phyloP scores from a whole-genome alignment of 139 green algal genomes.

The Dunaliella sp. region DNA sequence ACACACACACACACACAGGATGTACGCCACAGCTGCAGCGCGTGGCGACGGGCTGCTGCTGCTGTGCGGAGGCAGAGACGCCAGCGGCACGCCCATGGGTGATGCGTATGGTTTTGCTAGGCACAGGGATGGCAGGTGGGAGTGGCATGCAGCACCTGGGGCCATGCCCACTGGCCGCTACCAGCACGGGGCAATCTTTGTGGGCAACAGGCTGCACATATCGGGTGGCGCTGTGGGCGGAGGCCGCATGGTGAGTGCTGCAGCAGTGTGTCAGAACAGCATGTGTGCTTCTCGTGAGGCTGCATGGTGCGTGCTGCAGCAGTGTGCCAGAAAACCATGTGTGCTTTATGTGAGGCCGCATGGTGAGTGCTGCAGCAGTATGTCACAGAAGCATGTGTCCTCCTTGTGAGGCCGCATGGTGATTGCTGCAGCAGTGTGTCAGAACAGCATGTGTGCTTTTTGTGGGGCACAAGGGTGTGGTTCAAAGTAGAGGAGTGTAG shows the following conservation, averaged over 20 bases:
- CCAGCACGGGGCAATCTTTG: slow-evolving; percentile 96
- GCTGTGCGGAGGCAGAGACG: slow-evolving; percentile 90
- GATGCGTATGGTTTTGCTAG: slow-evolving; percentile 94
- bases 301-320: no score
- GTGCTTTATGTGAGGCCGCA: no score
- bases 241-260: slow-evolving; percentile 82
- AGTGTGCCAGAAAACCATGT: no score
- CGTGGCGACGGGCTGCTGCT: slow-evolving; percentile 93
- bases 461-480: no score
- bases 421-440: no score
- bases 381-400: no score
- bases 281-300: no score
- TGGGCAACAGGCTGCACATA: slow-evolving; percentile 90
- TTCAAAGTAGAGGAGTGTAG: no score
- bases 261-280: no score
- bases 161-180: slow-evolving; percentile 89
- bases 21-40: slow-evolving; percentile 94
- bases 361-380: no score
- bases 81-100: slow-evolving; percentile 71
- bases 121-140: slow-evolving; percentile 97
- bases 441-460: no score
- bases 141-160: slow-evolving; percentile 96
- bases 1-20: slow-evolving; percentile 58
- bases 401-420: no score
- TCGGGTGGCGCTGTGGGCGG: slow-evolving; percentile 93